Conservation (phyloP, 805 yeast species). For the Metschnikowia similis region DNA sequence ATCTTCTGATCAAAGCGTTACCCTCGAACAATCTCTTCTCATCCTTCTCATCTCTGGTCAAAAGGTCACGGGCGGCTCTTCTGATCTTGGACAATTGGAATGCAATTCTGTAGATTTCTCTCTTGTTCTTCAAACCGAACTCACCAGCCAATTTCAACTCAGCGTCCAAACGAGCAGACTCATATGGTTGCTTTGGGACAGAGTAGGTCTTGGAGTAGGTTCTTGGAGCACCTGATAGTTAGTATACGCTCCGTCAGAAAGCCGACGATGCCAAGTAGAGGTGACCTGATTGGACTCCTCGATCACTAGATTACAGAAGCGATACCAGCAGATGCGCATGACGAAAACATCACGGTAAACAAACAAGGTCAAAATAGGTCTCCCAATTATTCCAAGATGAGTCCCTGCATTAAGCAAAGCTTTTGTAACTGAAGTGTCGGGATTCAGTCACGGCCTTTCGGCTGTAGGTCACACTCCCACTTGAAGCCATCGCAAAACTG, state of each 20-base stretch:
- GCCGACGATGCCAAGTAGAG: background rate
- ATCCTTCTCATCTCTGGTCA: conserved; percentile 99
- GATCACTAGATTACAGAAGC: conserved; percentile 2
- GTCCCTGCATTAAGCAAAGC: conserved; percentile 6
- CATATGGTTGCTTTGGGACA: conserved; percentile 99
- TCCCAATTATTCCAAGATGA: background rate
- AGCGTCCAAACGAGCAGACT: conserved; percentile 98
- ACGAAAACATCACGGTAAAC: background rate
- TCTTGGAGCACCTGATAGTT: conserved; percentile 87
- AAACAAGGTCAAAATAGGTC: background rate
- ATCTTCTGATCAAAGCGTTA: conserved; percentile 99
- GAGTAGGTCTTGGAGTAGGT: conserved; percentile 99
- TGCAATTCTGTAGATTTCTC: conserved; percentile 99
- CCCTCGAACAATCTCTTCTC: conserved; percentile 99
- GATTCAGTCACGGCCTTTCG: conserved; percentile 59
- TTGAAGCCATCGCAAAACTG: conserved; percentile 9
- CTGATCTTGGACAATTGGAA: conserved; percentile 99
- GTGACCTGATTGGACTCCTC: background rate
- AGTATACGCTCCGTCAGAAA: conserved; percentile 14
- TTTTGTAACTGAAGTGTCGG: conserved; percentile 79
- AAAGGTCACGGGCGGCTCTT: conserved; percentile 99
- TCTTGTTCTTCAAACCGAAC: conserved; percentile 99
- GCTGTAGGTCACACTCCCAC: conserved; percentile 11
- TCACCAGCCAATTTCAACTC: conserved; percentile 99
- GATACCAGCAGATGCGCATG: background rate